Conservation (phyloP, 1,284 basidiomycete genomes). For the Termitomyces sp. region DNA sequence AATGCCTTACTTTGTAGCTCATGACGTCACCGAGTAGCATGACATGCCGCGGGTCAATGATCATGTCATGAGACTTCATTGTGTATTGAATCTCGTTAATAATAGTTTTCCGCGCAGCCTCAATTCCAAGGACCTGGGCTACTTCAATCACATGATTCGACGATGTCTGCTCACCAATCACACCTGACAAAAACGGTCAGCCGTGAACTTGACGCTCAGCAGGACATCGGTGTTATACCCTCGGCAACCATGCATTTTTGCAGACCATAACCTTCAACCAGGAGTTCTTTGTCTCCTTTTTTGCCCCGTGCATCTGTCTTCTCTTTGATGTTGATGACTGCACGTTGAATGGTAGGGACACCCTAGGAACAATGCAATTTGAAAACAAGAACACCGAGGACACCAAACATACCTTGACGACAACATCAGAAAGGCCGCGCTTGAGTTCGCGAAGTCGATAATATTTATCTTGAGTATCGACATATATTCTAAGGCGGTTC, state of each 20-base stretch:
- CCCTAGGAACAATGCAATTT: constrained; percentile 44
- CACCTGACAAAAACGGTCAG: constrained; percentile 46
- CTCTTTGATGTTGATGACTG: constrained; percentile 90
- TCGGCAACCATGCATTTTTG: constrained; percentile 97
- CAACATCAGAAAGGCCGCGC: constrained; percentile 74
- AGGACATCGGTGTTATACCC: constrained; percentile 44
- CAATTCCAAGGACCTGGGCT: constrained; percentile 91
- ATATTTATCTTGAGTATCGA: constrained; percentile 84
- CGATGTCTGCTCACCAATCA: constrained; percentile 87
- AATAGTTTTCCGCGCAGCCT: constrained; percentile 92
- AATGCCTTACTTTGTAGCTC: constrained; percentile 80
- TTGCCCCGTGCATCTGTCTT: constrained; percentile 70
- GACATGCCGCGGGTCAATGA: constrained; percentile 97
- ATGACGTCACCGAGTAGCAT: constrained; percentile 99
- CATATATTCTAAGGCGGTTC: constrained; percentile 81
- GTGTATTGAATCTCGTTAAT: constrained; percentile 98
- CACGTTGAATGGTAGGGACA: constrained; percentile 79
- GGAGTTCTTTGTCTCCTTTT: constrained; percentile 81
- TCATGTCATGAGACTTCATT: constrained; percentile 98
- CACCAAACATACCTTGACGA: constrained; percentile 68
- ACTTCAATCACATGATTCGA: constrained; percentile 99
- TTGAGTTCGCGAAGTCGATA: constrained; percentile 86
- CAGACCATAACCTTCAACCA: constrained; percentile 97
- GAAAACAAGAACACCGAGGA: neutral
- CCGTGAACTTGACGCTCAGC: neutral